Evolutionary conservation across 768 basidiomycete genomes (phyloP), one percentile per base, ranked within the genome.

Genomic region (Multifurca ochricompacta): DNA sequence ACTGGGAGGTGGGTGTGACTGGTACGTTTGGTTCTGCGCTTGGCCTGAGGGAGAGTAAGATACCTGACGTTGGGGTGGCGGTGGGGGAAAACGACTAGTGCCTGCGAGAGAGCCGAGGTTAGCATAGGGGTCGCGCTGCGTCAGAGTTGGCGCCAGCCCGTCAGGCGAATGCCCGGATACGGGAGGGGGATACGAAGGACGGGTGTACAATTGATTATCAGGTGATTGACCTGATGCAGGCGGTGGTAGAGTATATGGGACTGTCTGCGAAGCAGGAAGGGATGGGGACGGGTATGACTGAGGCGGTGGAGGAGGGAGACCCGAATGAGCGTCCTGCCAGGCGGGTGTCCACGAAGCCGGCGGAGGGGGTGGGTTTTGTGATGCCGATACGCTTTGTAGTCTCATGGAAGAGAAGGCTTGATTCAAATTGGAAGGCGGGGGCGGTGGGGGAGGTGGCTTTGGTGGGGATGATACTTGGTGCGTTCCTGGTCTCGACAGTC

Each of bases 361-460:
- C n/a, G 53, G 59, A 31, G 68, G 70, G 1, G 67, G 65, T 6
- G 67, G 67, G n/a, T 66, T 68, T 14, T 71, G 68, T 7, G 64
- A 64, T 23, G 60, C 61, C 8, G 69, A 58, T 27, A 65, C 60
- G 28, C 62, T 61, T 37, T 71, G 69, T 43, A 86, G 48, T 57
- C 64, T 80, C 78, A 88, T 77, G 1, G 77, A 74, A 1, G 78
- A 72, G 61, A 88, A 80, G 0, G 79, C 72, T 5, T 73, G 70
- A 58, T 78, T 78, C 23, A 81, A 64, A 43, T 61, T 66, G 28
- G 53, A 48, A 2, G n/a, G n/a, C n/a, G n/a, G n/a, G n/a, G 63
- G 52, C 2, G 62, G 31, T 7, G 52, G 53, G 1, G 60, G 55
- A 47, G 42, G 74, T 40, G 74, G 59, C 13, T 68, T 67, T 9